Evolutionary conservation across 1,284 basidiomycete species (phyloP).

Genomic region (Naganishia sp.): DNA sequence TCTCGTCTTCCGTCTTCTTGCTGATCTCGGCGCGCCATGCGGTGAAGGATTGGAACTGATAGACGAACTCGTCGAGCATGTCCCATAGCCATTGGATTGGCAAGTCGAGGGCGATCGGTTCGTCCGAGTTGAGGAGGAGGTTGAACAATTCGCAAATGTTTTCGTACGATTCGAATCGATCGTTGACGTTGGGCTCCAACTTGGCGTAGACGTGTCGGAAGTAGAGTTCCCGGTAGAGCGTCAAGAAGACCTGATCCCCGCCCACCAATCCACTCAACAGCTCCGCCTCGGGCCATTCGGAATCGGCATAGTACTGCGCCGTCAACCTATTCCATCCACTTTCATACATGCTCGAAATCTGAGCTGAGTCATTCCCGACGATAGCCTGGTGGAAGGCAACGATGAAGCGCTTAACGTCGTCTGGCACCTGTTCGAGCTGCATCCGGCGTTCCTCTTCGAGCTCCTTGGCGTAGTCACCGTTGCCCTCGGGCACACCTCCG

Average conservation of each 20-base stretch:
- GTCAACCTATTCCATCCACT: constrained; percentile 95
- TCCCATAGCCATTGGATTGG: constrained; percentile 98
- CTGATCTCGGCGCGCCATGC: constrained; percentile 84
- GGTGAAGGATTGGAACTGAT: constrained; percentile 96
- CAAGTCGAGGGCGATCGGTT: constrained; percentile 85
- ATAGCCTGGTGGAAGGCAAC: constrained; percentile 81
- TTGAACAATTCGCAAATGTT: constrained; percentile 99
- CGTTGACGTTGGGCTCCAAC: constrained; percentile 90
- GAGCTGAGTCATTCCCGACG: constrained; percentile 78
- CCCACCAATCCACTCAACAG: constrained; percentile 89
- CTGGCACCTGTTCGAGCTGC: constrained; percentile 49
- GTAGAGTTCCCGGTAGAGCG: constrained; percentile 80
- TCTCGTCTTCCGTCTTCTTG: constrained; percentile 85
- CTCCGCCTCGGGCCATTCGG: constrained; percentile 97
- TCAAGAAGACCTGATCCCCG: constrained; percentile 88
- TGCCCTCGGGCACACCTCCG: neutral
- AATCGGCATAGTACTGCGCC: constrained; percentile 83
- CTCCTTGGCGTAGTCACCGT: constrained; percentile 42
- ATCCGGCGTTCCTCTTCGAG: constrained; percentile 43
- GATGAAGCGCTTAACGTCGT: constrained; percentile 66
- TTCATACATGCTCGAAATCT: constrained; percentile 90
- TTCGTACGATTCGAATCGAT: constrained; percentile 97
- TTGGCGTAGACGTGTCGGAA: constrained; percentile 86
- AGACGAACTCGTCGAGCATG: constrained; percentile 99
- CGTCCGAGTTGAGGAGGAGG: constrained; percentile 90